phyloP scores from a whole-genome alignment of 2,329 filamentous ascomycete genomes.

The Xenoacremonium recifei region DNA sequence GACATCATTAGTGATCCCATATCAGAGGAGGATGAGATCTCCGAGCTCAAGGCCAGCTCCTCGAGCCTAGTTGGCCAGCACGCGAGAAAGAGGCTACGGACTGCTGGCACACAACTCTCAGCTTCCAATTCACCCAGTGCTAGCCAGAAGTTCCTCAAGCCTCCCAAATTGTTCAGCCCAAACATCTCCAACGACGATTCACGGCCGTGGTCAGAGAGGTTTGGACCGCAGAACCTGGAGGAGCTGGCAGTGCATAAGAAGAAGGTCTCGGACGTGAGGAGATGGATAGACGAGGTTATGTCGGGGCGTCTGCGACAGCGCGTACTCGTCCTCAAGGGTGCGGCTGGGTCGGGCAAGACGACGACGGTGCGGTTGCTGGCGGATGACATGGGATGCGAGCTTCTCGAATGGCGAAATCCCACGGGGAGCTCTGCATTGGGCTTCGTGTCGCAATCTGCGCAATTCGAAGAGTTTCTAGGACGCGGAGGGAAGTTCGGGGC shows the following conservation, averaged over 20 bases:
- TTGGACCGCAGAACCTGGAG: slow-evolving; percentile 69
- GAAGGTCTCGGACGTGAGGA: slow-evolving; percentile 82
- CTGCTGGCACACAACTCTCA: slow-evolving; percentile 28
- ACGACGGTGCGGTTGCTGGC: slow-evolving; percentile 79
- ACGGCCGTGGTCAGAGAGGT: slow-evolving; percentile 86
- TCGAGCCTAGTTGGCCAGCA: slow-evolving; percentile 56
- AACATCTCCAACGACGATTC: slow-evolving; percentile 49
- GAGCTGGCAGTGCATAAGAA: slow-evolving; percentile 94
- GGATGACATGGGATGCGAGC: slow-evolving; percentile 69
- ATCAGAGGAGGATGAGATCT: slow-evolving; percentile 59
- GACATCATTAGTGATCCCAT: slow-evolving; percentile 56
- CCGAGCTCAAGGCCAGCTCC: slow-evolving; percentile 46
- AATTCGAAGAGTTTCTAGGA: slow-evolving; percentile 91
- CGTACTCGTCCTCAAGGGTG: slow-evolving; percentile 81
- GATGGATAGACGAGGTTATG: slow-evolving; percentile 77
- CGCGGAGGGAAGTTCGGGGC: slow-evolving; percentile 78
- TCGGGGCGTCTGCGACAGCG: slow-evolving; percentile 64
- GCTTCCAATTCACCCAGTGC: slow-evolving; percentile 26
- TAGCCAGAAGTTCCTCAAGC: slow-evolving; percentile 54
- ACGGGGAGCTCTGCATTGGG: slow-evolving; percentile 57
- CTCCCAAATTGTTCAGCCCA: slow-evolving; percentile 30
- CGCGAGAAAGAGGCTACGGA: slow-evolving; percentile 52
- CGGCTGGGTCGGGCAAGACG: slow-evolving; percentile 90
- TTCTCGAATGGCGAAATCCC: slow-evolving; percentile 92
- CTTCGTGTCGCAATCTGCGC: slow-evolving; percentile 68